These are phyloP conservation scores for Royoungia palumana DNA, from an alignment of 768 basidiomycete species.

Conservation along the genomic window DNA sequence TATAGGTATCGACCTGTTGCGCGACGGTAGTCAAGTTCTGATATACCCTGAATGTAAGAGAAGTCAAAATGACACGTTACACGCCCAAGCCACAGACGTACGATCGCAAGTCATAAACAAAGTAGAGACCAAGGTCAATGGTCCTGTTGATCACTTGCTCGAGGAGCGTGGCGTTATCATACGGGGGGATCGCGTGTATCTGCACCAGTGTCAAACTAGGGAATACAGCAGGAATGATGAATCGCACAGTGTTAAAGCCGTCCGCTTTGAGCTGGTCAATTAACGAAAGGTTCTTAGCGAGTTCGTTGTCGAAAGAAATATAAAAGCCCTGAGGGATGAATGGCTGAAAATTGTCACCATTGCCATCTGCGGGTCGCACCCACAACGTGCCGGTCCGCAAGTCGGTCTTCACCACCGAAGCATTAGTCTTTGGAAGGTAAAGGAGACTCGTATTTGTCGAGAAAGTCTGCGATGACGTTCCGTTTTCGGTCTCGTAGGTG, in stretches of 20 bases:
- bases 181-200: conserved; percentile 73
- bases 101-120: conserved; percentile 80
- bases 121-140: conserved; percentile 39
- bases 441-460: conserved; percentile 31
- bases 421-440: conserved; percentile 38
- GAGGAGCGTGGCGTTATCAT: conserved; percentile 47
- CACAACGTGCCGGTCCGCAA: conserved; percentile 43
- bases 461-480: conserved; percentile 29
- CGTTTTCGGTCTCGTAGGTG: conserved; percentile 13
- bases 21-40: conserved; percentile 58
- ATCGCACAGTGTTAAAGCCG: conserved; percentile 37
- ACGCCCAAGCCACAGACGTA: conserved; percentile 16
- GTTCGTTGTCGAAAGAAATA: conserved; percentile 53
- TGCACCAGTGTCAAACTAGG: conserved; percentile 30
- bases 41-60: conserved; percentile 41
- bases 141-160: conserved; percentile 20
- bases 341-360: conserved; percentile 29
- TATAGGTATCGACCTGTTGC: conserved; percentile 61
- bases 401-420: conserved; percentile 49
- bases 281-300: conserved; percentile 49
- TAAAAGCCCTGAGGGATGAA: conserved; percentile 76
- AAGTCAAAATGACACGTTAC: background rate
- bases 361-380: conserved; percentile 31
- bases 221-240: background rate
- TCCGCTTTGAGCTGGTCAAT: conserved; percentile 56